Evolutionary conservation across 176 grass and related monocot genomes (phyloP), one percentile per base, ranked within the genome.

Genomic region (Raddia distichophylla): DNA sequence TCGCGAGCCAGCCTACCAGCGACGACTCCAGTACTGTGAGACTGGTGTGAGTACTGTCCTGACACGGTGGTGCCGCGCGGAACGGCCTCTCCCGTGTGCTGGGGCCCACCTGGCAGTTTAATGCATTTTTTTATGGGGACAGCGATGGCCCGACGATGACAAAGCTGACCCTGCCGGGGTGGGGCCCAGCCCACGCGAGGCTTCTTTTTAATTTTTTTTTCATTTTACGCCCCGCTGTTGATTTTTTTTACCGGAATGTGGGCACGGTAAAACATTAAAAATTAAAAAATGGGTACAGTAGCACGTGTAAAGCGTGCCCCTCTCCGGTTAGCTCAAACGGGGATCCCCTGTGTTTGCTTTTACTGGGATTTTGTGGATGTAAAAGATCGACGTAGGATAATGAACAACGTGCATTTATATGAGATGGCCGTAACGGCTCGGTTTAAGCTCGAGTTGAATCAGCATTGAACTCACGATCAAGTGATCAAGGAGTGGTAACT

Each of bases 61-160:
- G 27, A 27, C 27, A 27, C 8, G 12, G 2, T 69, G 57, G 37
- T 3, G 34, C 15, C 6, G 1, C 9, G 4, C 57, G 8, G 3
- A 19, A 58, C 8, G 0, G 10, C 13, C 40, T 71, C 49, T 17
- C 55, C 12, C 44, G 44, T 62, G 67, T 13, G 42, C 56, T 3
- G 44, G 80, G 80, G 34, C 47, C 80, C 80, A 64, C 6, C 0
- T 61, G 17, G 9, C 43, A 51, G 27, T 27, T 27, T 27, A 27
- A 27, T 27, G 27, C 27, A 27, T 27, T 27, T 27, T 27, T 27
- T 27, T 27, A 27, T 52, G 18, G 69, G 15, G 59, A 45, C 70
- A 74, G 70, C 34, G 34, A 74, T 56, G 70, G 48, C 33, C 47
- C 59, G 50, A 83, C 19, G 19, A 75, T 66, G 81, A 57, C 71